Percentiles rank a stretch among this genome's conserved stretches.
phyloP scores from a whole-genome alignment of 2,329 filamentous ascomycete genomes.

The Iodosphaeria phyllophila region DNA sequence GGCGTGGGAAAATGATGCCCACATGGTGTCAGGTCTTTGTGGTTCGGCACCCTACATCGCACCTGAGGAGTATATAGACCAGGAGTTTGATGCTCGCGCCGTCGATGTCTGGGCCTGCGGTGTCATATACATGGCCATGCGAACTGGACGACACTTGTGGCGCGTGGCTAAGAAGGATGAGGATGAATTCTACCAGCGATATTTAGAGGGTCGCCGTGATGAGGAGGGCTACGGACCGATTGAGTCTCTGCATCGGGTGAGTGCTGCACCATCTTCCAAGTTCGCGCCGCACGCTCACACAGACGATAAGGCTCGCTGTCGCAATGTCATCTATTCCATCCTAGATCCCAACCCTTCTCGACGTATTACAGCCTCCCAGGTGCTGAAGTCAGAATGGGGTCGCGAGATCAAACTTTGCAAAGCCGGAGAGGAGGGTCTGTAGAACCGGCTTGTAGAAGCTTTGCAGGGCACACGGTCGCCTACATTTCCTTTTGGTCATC shows the following conservation, averaged over 20 bases:
- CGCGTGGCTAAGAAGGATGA: conserved; percentile 92
- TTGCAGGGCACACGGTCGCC: too few species aligned
- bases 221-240: conserved; percentile 95
- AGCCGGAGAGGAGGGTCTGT: conserved; percentile 89
- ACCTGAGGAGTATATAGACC: conserved; percentile 87
- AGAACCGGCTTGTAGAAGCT: too few species aligned
- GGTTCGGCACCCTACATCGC: conserved; percentile 95
- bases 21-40: conserved; percentile 95
- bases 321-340: conserved; percentile 98
- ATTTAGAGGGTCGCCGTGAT: conserved; percentile 79
- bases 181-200: conserved; percentile 91
- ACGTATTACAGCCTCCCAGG: conserved; percentile 87
- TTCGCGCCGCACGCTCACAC: conserved; percentile 1
- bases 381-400: conserved; percentile 96
- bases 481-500: too few species aligned
- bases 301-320: conserved; percentile 62
- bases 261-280: conserved; percentile 15
- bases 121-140: conserved; percentile 99
- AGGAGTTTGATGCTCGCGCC: conserved; percentile 92
- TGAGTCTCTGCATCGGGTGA: conserved; percentile 83
- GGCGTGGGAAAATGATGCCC: conserved; percentile 96
- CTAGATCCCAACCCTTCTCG: conserved; percentile 84
- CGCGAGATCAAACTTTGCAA: conserved; percentile 95
- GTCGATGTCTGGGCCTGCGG: conserved; percentile 97
- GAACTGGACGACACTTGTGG: conserved; percentile 90